Evolutionary conservation across 495 filamentous ascomycete species (phyloP).

Genomic region (Glonium stellatum): DNA sequence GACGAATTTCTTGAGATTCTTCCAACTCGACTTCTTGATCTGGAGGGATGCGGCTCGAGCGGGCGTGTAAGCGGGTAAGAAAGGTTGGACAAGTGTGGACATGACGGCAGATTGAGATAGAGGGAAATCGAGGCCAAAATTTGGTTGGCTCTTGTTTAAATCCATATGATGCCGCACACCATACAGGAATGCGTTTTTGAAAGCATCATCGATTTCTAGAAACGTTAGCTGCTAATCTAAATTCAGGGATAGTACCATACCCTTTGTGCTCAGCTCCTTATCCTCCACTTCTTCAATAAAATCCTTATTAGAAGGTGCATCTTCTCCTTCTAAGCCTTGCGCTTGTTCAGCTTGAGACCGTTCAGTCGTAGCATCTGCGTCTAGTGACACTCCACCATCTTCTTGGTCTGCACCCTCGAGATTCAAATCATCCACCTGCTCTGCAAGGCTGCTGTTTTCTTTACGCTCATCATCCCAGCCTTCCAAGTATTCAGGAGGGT

Average conservation of each 20-base stretch:
- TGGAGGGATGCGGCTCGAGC: slow-evolving; percentile 52
- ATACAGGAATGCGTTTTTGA: slow-evolving; percentile 62
- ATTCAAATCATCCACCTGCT: slow-evolving; percentile 20
- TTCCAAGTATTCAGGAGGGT: slow-evolving; percentile 31
- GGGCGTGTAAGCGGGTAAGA: slow-evolving; percentile 53
- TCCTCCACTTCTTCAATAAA: slow-evolving; percentile 33
- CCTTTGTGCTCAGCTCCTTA: slow-evolving; percentile 50
- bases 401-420: slow-evolving; percentile 38
- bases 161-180: slow-evolving; percentile 49
- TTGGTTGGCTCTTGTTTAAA: slow-evolving; percentile 46
- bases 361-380: slow-evolving; percentile 5
- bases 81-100: slow-evolving; percentile 59
- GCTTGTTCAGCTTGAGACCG: slow-evolving; percentile 24
- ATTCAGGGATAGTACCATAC: slow-evolving; percentile 29
- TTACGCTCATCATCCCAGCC: slow-evolving; percentile 32
- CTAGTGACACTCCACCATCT: slow-evolving; percentile 42
- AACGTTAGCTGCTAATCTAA: background rate
- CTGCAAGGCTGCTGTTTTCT: slow-evolving; percentile 19
- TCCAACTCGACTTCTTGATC: slow-evolving; percentile 72
- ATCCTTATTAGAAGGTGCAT: slow-evolving; percentile 21
- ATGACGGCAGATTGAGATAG: slow-evolving; percentile 60
- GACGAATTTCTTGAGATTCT: slow-evolving; percentile 68
- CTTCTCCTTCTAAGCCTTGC: slow-evolving; percentile 33
- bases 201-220: slow-evolving; percentile 62
- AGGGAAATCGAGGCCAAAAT: slow-evolving; percentile 54